Base-by-base conservation (phyloP, 495 filamentous ascomycete genomes). In the Podospora pseudopauciseta region DNA sequence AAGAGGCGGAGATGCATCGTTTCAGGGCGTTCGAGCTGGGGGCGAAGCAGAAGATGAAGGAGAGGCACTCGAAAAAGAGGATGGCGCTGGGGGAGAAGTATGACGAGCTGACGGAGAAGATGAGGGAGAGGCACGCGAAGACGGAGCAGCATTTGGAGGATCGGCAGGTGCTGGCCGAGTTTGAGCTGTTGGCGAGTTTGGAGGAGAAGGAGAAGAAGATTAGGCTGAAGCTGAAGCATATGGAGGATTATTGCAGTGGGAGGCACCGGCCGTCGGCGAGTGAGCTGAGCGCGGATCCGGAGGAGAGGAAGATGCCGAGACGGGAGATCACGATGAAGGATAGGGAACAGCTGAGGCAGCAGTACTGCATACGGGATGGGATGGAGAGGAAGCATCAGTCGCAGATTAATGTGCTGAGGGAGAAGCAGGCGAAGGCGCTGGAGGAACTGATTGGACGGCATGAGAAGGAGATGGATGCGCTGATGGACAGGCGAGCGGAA, bases 321-420 rank as follows among this genome's bases (percentile, higher is more conserved):
- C 77, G 88, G 13, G 67, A 78, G 0, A 86, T 91, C 19, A 90
- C 88, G 16, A 82, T 86, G 67, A 78, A 81, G 63, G 82, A 90
- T 67, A 75, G 82, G 54, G 79, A 84, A 55, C 90, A 92, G 73
- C 81, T 94, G 0, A 85, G 86, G 26, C 88, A 91, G 72, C 88
- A 93, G 73, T 90, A 92, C 68, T 87, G 85, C 69, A 74, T 86
- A 53, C 86, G 90, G 56, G 87, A 90, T 70, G 83, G 86, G 63
- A 89, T 94, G 86, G 87, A 88, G 61, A 84, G 86, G 15, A 85
- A 90, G 2, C 91, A 94, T 70, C 83, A 88, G 59, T 81, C 86
- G 19, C 88, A 89, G 67, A 91, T 95, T 78, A 92, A 94, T 68
- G 91, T 94, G 1, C 84, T 95, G 66, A 83, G 92, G 6, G 92